These are phyloP conservation scores for Dendrobium huoshanense DNA, from an alignment of 106 monocot genomes.

Conservation along the genomic window DNA sequence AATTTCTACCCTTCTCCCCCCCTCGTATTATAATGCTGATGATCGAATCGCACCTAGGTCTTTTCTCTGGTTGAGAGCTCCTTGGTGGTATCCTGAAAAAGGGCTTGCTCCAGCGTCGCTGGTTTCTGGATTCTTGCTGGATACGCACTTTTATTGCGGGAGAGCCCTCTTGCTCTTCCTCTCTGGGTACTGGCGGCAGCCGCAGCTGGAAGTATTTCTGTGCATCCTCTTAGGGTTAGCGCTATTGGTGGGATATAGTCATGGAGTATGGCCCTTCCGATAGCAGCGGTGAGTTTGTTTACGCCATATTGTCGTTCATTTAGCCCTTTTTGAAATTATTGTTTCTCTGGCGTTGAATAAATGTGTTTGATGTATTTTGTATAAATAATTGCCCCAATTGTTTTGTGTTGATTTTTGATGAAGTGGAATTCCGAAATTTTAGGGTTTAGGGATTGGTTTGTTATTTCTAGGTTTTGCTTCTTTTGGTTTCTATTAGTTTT, in stretches of 20 bases:
- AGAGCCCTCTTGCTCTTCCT: not conserved
- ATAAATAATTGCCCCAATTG: not conserved
- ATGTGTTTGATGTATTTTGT: not conserved
- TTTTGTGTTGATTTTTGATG: not conserved
- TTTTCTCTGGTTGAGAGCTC: not conserved
- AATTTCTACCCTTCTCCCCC: not conserved
- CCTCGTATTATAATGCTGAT: not conserved
- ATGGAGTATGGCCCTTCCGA: conserved; percentile 62
- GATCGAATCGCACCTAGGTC: not conserved
- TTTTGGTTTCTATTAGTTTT: not conserved
- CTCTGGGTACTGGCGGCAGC: not conserved
- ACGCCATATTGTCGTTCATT: not conserved
- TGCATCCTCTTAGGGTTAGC: not conserved
- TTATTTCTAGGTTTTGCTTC: not conserved
- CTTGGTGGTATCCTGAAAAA: not conserved
- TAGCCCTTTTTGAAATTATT: not conserved
- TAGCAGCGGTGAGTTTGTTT: conserved; percentile 45
- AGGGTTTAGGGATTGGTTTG: not conserved
- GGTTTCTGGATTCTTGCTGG: not conserved
- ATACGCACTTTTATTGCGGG: not conserved
- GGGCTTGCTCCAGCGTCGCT: not conserved
- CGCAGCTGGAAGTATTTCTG: not conserved
- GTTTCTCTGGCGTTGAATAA: not conserved
- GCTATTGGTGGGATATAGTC: not conserved
- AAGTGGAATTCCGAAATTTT: not conserved